Base-by-base conservation (phyloP, 441 rosid species). In the Breynia disticha region DNA sequence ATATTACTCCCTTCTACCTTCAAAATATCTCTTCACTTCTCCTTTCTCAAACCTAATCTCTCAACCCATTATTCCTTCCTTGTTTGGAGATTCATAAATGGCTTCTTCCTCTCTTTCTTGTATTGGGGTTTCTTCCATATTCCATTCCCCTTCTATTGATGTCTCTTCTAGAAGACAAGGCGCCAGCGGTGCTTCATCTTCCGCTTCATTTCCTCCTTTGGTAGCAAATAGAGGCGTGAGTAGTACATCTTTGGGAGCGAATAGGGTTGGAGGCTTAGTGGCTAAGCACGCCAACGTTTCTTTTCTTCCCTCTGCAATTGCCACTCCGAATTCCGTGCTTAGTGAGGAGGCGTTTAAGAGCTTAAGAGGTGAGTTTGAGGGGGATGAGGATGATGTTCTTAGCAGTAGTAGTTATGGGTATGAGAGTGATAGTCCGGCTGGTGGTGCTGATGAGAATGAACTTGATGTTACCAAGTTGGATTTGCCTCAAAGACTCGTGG, bases 341-440 rank as follows among this genome's bases (percentile, higher is more conserved):
- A 93, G 90, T 48, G 93, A 93, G 50, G 95, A 88, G 65, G 96
- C 93, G 38, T 86, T 93, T 67, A 84, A 75, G 58, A 83, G 83
- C 50, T 78, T 85, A 6, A 6, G 43, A 5, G 73, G 79, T 48
- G 79, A 71, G 42, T 68, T 86, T 18, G 61, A 50, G 9, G 72
- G 63, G 1, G 66, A 54, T 28, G 67, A 63, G 35, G 64, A 56
- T 35, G 69, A 78, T 39, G 78, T 24, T 39, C 60, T 47, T 53
- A 62, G 22, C 54, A 49, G 66, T 9, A 44, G 12, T 14, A 42
- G 43, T 15, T 60, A 41, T 12, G 64, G 49, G 11, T 47, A 48
- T 2, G 62, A 12, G 4, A 24, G 7, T 24, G 32, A 24, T 7
- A 24, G 32, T 28, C 1, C 38, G 16, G 44, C 59, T 16, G 55